Evolutionary conservation across 192 early-diverging fungal genomes (phyloP).

Genomic region (Umbelopsis isabellina): DNA sequence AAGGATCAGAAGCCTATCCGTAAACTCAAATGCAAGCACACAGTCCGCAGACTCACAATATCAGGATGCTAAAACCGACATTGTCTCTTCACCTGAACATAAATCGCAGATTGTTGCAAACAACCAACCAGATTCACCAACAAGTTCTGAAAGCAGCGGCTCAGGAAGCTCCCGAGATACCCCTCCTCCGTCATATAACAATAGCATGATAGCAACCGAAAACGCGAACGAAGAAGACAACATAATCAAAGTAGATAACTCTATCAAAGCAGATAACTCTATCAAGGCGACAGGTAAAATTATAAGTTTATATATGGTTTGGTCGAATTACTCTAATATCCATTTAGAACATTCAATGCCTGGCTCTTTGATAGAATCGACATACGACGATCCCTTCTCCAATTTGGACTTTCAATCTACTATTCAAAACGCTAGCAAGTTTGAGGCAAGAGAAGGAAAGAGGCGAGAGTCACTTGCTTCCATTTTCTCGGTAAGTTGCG

Average conservation of each 20-base stretch:
- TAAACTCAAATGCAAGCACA: not conserved
- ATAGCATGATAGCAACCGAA: not conserved
- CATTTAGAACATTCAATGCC: too few relatives aligned
- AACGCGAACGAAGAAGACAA: not conserved
- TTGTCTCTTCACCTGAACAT: too few relatives aligned
- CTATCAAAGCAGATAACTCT: not conserved
- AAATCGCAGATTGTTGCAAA: too few relatives aligned
- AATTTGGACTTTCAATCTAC: not conserved
- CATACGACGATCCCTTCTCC: not conserved
- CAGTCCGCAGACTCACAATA: constrained; percentile 3
- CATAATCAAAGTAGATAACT: not conserved
- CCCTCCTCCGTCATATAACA: not conserved
- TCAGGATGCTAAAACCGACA: not conserved
- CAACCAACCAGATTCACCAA: too few relatives aligned
- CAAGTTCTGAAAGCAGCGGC: not conserved
- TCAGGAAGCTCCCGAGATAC: not conserved
- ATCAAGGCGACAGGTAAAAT: not conserved
- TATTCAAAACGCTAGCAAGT: not conserved
- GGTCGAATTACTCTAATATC: too few relatives aligned
- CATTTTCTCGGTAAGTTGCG: not conserved
- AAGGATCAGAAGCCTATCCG: not conserved
- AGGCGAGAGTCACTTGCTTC: constrained; percentile 2
- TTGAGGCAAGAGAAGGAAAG: not conserved
- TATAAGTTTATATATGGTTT: not conserved
- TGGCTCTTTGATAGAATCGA: not conserved